A percentile compares a stretch with the other conserved stretches of the same genome.
Conservation (phyloP, 179 eudicot genomes). For the Beta macrorhiza region DNA sequence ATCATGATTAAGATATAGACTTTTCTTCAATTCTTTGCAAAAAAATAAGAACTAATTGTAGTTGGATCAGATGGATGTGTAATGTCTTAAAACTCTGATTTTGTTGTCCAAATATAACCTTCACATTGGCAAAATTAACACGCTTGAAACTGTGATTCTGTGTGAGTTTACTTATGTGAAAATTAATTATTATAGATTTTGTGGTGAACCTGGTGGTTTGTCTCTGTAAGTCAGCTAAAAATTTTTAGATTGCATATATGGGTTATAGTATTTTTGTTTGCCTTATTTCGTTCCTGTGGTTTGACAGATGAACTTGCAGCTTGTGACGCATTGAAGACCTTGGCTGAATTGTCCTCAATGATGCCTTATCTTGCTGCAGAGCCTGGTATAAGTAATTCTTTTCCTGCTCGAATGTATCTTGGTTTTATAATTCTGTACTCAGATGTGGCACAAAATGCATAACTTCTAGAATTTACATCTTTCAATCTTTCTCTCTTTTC, state of each 20-base stretch:
- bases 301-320: conserved; percentile 57
- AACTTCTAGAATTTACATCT: background rate
- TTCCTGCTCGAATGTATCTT: background rate
- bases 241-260: background rate
- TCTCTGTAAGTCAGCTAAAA: background rate
- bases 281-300: conserved; percentile 12
- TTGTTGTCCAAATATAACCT: background rate
- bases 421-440: background rate
- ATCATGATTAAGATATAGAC: too few relatives aligned
- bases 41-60: background rate
- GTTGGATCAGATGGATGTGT: background rate
- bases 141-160: background rate
- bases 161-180: background rate
- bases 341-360: conserved; percentile 76
- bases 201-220: background rate
- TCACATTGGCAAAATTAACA: background rate
- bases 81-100: background rate
- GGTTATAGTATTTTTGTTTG: background rate
- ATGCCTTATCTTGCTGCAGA: conserved; percentile 33
- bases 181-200: background rate
- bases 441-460: background rate
- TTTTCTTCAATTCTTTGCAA: background rate
- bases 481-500: background rate
- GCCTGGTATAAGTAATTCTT: conserved; percentile 26
- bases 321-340: conserved; percentile 82